phyloP scores from a whole-genome alignment of 2,329 filamentous ascomycete genomes.

The Penicillium decumbens region DNA sequence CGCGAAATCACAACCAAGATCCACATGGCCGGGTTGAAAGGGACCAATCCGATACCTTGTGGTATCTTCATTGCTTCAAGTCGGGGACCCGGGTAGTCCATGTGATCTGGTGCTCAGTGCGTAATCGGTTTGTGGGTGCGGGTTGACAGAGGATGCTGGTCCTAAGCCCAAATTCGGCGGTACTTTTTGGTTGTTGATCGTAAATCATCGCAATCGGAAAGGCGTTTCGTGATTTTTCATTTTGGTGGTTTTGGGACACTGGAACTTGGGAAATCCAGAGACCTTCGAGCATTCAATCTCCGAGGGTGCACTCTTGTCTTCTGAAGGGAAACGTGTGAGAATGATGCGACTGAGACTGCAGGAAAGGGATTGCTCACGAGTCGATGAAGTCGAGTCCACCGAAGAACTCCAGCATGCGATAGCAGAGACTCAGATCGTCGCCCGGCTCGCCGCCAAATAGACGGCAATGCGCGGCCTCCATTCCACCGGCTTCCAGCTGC shows the following conservation, averaged over 20 bases:
- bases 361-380: constrained; percentile 29
- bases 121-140: constrained; percentile 12
- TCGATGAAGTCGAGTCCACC: constrained; percentile 48
- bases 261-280: constrained; percentile 4
- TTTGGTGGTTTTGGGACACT: constrained; percentile 8
- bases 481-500: constrained; percentile 26
- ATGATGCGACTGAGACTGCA: background rate
- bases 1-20: constrained; percentile 25
- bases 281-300: constrained; percentile 21
- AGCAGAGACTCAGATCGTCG: constrained; percentile 44
- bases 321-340: constrained; percentile 18
- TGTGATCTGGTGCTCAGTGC: constrained; percentile 28
- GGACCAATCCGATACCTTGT: constrained; percentile 39
- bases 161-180: constrained; percentile 13
- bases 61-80: constrained; percentile 44
- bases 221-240: constrained; percentile 11
- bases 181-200: constrained; percentile 15
- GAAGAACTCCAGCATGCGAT: constrained; percentile 49
- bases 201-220: constrained; percentile 20
- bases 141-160: constrained; percentile 10
- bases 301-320: constrained; percentile 22
- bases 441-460: constrained; percentile 45
- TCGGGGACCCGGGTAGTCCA: constrained; percentile 33
- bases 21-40: constrained; percentile 32
- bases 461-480: constrained; percentile 43